Percentiles rank a stretch among this genome's conserved stretches.
Conservation (phyloP, 805 yeast species). For the Yamadazyma olivae region DNA sequence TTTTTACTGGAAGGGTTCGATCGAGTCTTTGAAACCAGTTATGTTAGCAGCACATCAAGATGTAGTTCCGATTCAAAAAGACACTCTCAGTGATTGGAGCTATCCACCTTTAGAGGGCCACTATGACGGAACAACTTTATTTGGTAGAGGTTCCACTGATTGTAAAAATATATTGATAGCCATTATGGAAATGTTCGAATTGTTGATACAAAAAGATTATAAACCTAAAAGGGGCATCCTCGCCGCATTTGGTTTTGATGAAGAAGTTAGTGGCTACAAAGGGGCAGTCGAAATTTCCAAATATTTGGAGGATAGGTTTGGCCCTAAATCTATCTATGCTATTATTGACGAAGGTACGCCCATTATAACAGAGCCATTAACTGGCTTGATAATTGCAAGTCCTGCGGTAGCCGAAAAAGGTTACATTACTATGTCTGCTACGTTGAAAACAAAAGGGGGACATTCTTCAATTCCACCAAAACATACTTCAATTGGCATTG, state of each 20-base stretch:
- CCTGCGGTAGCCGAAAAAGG: constrained; percentile 47
- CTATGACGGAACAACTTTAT: constrained; percentile 62
- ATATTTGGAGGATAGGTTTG: constrained; percentile 51
- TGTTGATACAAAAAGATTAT: constrained; percentile 48
- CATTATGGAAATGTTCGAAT: constrained; percentile 62
- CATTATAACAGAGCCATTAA: constrained; percentile 21
- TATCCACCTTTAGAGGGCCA: constrained; percentile 59
- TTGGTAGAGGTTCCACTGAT: constrained; percentile 80
- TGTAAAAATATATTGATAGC: constrained; percentile 69
- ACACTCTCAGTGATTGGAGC: constrained; percentile 57
- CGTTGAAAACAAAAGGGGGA: constrained; percentile 66
- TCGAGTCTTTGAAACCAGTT: constrained; percentile 60
- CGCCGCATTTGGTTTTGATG: constrained; percentile 75
- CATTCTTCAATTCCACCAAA: constrained; percentile 81
- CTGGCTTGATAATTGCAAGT: constrained; percentile 55
- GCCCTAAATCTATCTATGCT: constrained; percentile 56
- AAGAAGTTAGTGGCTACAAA: constrained; percentile 61
- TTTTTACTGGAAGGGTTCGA: constrained; percentile 57
- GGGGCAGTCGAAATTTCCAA: constrained; percentile 58
- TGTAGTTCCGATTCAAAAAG: constrained; percentile 70
- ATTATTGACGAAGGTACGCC: constrained; percentile 70
- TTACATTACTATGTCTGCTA: constrained; percentile 45
- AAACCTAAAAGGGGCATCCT: constrained; percentile 61
- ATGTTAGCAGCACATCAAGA: constrained; percentile 77
- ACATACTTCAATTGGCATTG: constrained; percentile 76